Evolutionary conservation across 1,284 basidiomycete genomes (phyloP), one percentile per base, ranked within the genome.

Genomic region (Ceratobasidium sp.): DNA sequence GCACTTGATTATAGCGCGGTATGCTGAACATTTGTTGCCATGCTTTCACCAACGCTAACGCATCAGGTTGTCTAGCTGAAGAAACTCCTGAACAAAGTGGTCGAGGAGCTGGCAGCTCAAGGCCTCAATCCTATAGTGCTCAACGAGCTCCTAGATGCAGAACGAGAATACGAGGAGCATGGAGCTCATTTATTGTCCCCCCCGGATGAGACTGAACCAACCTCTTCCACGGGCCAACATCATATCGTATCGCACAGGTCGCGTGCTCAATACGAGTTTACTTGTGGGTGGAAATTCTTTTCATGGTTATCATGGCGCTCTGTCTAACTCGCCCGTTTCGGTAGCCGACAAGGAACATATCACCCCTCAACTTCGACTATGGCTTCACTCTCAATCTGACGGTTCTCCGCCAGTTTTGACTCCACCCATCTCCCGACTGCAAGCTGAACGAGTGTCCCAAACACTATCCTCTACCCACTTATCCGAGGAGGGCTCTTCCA

Each of bases 1-100:
- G 93, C 94, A 0, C 93, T 98, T 78, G 93, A 97, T 82, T 98
- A 98, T 83, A 89, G 94, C 60, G 90, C 93, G 87, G 94, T 94
- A 77, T 66, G 85, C 46, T 64, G 62, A 30, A 68, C 18, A 46
- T 7, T 54, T 59, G 52, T 62, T 12, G 71, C 79, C 67, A 38
- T 30, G 20, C 52, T 27, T 44, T 77, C 41, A 5, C 62, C 54
- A n/a, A 8, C 14, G 16, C 33, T 27, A 8, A 48, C 50, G 16
- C n/a, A 5, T 33, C 50, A 20, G 14, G 35, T 18, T 2, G 27
- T 52, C 18, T 82, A 96, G 93, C 91, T 99, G 80, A 98, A 99
- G 86, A 96, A 96, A 82, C 88, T 98, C 70, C 96, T 99, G 83
- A 95, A 96, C 82, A 89, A 93, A 83, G 91, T 97, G 64, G 95